A percentile compares a stretch with the other conserved stretches of the same genome.
Conservation (phyloP, 129 eudicot species). For the Lonicera japonica region DNA sequence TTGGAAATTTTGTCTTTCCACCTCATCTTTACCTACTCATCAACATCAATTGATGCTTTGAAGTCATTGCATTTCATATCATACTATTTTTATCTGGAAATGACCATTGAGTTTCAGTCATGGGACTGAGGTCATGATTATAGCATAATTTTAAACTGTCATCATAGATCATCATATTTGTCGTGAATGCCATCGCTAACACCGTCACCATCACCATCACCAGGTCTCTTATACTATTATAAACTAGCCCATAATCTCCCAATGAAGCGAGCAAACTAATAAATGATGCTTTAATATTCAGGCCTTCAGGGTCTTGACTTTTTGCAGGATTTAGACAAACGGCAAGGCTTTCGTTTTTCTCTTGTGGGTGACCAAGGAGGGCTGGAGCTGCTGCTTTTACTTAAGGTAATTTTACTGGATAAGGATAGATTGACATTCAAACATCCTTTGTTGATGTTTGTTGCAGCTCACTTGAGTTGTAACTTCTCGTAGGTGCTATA, state of each 20-base stretch:
- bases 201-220: slow-evolving; percentile 8
- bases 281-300: slow-evolving; percentile 17
- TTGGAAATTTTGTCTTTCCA: slow-evolving; percentile 18
- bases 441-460: slow-evolving; percentile 9
- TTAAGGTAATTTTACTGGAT: slow-evolving; percentile 25
- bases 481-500: too few species aligned
- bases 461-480: neutral
- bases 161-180: slow-evolving; percentile 5
- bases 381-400: slow-evolving; percentile 26
- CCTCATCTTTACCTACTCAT: slow-evolving; percentile 10
- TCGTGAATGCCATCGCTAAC: too few species aligned
- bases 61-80: slow-evolving; percentile 7
- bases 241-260: neutral
- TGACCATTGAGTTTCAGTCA: slow-evolving; percentile 1
- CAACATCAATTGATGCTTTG: slow-evolving; percentile 6
- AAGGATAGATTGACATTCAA: slow-evolving; percentile 5
- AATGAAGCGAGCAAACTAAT: slow-evolving; percentile 6
- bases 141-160: slow-evolving; percentile 6
- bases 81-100: slow-evolving; percentile 8
- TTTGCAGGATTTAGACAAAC: slow-evolving; percentile 16
- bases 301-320: slow-evolving; percentile 19
- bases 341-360: slow-evolving; percentile 1
- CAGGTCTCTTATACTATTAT: neutral
- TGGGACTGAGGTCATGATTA: slow-evolving; percentile 1
- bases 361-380: slow-evolving; percentile 13